These are phyloP conservation scores for Xylariaceae sp. DNA, from an alignment of 2,329 filamentous ascomycete species.

Conservation along the genomic window DNA sequence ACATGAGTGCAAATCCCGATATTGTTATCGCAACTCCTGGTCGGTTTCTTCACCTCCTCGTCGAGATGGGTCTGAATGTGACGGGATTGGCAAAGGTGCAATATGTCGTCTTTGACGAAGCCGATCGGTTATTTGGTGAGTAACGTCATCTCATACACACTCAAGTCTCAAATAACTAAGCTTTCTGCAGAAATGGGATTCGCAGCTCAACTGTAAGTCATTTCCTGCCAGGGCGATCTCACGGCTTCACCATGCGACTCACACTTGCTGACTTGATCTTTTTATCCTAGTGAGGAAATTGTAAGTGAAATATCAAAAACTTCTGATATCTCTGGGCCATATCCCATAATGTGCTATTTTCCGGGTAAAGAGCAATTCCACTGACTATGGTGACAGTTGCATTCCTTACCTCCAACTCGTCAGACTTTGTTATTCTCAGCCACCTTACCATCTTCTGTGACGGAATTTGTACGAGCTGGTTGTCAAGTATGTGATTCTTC, in stretches of 20 bases:
- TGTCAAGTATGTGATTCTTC: constrained; percentile 15
- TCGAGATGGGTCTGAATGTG: constrained; percentile 83
- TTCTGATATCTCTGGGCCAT: too few species aligned
- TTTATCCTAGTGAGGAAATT: constrained; percentile 12
- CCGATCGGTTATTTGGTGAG: constrained; percentile 78
- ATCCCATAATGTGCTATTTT: background rate
- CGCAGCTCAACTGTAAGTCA: constrained; percentile 86
- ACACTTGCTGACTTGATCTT: too few species aligned
- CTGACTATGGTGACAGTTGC: constrained; percentile 32
- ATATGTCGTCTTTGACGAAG: constrained; percentile 97
- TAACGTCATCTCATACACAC: background rate
- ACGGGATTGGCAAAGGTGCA: constrained; percentile 69
- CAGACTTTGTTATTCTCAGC: constrained; percentile 95
- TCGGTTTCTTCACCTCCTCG: constrained; percentile 92
- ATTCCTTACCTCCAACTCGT: constrained; percentile 75
- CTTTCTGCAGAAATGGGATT: constrained; percentile 77
- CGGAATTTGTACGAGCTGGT: constrained; percentile 92
- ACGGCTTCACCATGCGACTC: too few species aligned
- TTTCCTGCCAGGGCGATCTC: too few species aligned
- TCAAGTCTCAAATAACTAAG: background rate
- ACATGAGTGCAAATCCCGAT: constrained; percentile 76
- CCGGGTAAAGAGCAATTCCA: too few species aligned
- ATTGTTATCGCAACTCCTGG: constrained; percentile 97
- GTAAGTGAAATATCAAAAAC: constrained; percentile 6
- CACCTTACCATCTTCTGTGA: constrained; percentile 86